A percentile compares a stretch with the other conserved stretches of the same genome.
Conservation (phyloP, 176 grass and related monocot species). For the Raddia guianensis region DNA sequence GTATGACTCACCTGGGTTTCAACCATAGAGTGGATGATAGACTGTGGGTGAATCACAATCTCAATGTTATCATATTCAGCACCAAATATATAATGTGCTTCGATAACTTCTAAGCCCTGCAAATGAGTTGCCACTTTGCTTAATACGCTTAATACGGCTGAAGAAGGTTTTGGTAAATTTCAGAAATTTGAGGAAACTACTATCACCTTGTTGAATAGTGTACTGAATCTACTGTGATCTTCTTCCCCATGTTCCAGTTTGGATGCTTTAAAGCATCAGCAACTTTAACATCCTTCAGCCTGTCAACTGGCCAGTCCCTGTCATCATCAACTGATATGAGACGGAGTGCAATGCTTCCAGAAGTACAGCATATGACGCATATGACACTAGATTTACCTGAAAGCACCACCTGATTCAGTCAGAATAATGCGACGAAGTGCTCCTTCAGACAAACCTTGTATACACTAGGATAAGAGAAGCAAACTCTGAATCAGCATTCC, state of each 20-base stretch:
- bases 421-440: constrained; percentile 92
- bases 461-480: constrained; percentile 54
- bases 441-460: constrained; percentile 91
- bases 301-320: constrained; percentile 94
- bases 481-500: constrained; percentile 20
- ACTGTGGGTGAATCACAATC: constrained; percentile 98
- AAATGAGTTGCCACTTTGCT: no score
- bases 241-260: constrained; percentile 99
- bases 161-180: constrained; percentile 19
- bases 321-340: constrained; percentile 37
- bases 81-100: constrained; percentile 97
- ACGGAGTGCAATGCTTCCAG: constrained; percentile 22
- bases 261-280: constrained; percentile 98
- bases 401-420: constrained; percentile 96
- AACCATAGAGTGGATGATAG: constrained; percentile 98
- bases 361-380: constrained; percentile 22
- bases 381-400: constrained; percentile 60
- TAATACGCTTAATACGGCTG: constrained; percentile 13
- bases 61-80: constrained; percentile 93
- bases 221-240: constrained; percentile 99
- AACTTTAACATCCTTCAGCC: constrained; percentile 87
- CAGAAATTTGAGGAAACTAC: background rate
- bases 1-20: constrained; percentile 89
- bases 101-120: constrained; percentile 97
- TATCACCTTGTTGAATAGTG: constrained; percentile 94